phyloP scores from a whole-genome alignment of 768 basidiomycete genomes.

The Aureoboletus auriporus region DNA sequence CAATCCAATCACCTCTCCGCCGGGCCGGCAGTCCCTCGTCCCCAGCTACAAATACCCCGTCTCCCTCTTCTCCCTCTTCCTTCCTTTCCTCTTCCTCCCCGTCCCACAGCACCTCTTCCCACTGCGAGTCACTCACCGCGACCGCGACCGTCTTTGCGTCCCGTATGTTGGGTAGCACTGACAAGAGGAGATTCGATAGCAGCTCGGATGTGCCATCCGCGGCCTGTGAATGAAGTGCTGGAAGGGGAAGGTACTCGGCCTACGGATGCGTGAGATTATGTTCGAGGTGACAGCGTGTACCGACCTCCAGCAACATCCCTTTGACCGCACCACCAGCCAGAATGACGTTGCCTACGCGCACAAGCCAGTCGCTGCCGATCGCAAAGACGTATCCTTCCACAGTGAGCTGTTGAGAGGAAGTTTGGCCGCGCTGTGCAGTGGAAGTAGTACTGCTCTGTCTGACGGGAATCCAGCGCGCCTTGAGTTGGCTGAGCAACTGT shows the following conservation, averaged over 20 bases:
- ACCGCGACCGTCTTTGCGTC: slow-evolving; percentile 77
- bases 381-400: slow-evolving; percentile 73
- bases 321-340: slow-evolving; percentile 70
- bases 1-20: slow-evolving; percentile 67
- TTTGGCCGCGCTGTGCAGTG: slow-evolving; percentile 42
- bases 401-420: slow-evolving; percentile 57
- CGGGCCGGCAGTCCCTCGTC: slow-evolving; percentile 49
- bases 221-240: slow-evolving; percentile 58
- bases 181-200: slow-evolving; percentile 69
- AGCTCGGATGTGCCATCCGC: slow-evolving; percentile 70
- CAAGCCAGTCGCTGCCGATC: slow-evolving; percentile 80
- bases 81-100: slow-evolving; percentile 56
- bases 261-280: slow-evolving; percentile 22
- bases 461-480: slow-evolving; percentile 72
- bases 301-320: slow-evolving; percentile 83
- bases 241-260: slow-evolving; percentile 83
- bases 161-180: slow-evolving; percentile 66
- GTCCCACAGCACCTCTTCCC: slow-evolving; percentile 80
- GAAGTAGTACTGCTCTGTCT: slow-evolving; percentile 42
- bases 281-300: slow-evolving; percentile 3
- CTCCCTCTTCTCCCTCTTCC: slow-evolving; percentile 34
- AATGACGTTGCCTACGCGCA: slow-evolving; percentile 74
- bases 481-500: slow-evolving; percentile 67
- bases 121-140: slow-evolving; percentile 71
- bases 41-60: slow-evolving; percentile 60